phyloP scores from a whole-genome alignment of 2,329 filamentous ascomycete genomes.

The Paecilomyces fulvus region DNA sequence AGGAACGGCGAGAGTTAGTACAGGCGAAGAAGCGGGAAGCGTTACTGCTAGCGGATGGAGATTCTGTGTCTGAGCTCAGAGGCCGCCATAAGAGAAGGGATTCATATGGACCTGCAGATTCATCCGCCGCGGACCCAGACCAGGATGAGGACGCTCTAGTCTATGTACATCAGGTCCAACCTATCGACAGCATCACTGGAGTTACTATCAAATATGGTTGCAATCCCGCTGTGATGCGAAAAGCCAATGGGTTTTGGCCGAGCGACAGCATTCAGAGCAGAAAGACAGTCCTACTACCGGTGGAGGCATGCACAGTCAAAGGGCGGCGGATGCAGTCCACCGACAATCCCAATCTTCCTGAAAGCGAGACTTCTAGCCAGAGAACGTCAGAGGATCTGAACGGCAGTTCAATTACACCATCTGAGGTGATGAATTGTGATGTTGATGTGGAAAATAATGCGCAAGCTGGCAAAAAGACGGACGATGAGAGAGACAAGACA shows the following conservation, averaged over 20 bases:
- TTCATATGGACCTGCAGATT: slow-evolving; percentile 29
- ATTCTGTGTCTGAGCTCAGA: slow-evolving; percentile 24
- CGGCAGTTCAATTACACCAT: slow-evolving; percentile 26
- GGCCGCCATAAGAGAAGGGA: slow-evolving; percentile 39
- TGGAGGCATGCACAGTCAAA: slow-evolving; percentile 80
- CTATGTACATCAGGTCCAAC: slow-evolving; percentile 79
- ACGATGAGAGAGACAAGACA: slow-evolving; percentile 52
- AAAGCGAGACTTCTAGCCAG: slow-evolving; percentile 7
- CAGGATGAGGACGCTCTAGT: slow-evolving; percentile 69
- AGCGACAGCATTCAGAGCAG: slow-evolving; percentile 82
- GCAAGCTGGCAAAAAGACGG: slow-evolving; percentile 15
- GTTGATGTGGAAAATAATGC: slow-evolving; percentile 4
- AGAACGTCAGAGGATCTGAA: slow-evolving; percentile 23
- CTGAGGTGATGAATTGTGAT: slow-evolving; percentile 4
- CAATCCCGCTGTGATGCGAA: slow-evolving; percentile 70
- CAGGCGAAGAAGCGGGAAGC: slow-evolving; percentile 42
- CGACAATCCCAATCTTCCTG: slow-evolving; percentile 18
- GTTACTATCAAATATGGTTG: slow-evolving; percentile 87
- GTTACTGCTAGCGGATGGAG: slow-evolving; percentile 35
- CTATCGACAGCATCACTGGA: slow-evolving; percentile 80
- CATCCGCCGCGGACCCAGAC: slow-evolving; percentile 31
- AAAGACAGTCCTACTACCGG: slow-evolving; percentile 72
- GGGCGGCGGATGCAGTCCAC: slow-evolving; percentile 49
- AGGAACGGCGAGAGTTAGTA: slow-evolving; percentile 37
- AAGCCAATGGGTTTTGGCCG: slow-evolving; percentile 89